Conservation (phyloP, 148 eudicot genomes). For the Bassia scoparia region DNA sequence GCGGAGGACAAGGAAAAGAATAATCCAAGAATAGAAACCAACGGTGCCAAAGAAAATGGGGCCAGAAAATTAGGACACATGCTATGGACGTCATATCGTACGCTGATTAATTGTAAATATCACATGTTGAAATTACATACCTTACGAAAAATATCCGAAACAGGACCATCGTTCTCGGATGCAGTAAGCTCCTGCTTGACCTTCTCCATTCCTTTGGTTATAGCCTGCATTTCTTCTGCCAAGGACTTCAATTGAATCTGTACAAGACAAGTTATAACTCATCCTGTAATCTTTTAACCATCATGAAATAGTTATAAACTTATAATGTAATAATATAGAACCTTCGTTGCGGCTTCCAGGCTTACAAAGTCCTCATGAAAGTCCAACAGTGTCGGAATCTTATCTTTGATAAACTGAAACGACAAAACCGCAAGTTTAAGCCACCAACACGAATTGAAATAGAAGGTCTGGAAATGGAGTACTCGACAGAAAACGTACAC, state of each 20-base stretch:
- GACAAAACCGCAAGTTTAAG: neutral
- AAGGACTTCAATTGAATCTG: constrained; percentile 96
- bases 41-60: neutral
- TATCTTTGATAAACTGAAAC: constrained; percentile 58
- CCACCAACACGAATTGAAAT: neutral
- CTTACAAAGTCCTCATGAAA: constrained; percentile 69
- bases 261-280: constrained; percentile 19
- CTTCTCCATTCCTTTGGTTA: constrained; percentile 81
- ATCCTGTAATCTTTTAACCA: constrained; percentile 15
- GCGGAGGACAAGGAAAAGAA: neutral
- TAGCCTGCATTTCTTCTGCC: constrained; percentile 99
- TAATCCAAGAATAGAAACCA: neutral
- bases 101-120: neutral
- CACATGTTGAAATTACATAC: constrained; percentile 30
- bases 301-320: neutral
- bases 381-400: constrained; percentile 64
- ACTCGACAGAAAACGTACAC: neutral
- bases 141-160: constrained; percentile 75
- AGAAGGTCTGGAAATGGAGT: neutral
- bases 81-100: neutral
- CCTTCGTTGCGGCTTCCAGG: constrained; percentile 90
- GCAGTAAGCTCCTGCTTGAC: constrained; percentile 78
- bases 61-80: neutral
- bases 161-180: constrained; percentile 89
- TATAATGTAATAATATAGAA: constrained; percentile 22